A percentile compares a stretch with the other conserved stretches of the same genome.
Conservation (phyloP, 331 rosid species). For the Stylosanthes scabra region DNA sequence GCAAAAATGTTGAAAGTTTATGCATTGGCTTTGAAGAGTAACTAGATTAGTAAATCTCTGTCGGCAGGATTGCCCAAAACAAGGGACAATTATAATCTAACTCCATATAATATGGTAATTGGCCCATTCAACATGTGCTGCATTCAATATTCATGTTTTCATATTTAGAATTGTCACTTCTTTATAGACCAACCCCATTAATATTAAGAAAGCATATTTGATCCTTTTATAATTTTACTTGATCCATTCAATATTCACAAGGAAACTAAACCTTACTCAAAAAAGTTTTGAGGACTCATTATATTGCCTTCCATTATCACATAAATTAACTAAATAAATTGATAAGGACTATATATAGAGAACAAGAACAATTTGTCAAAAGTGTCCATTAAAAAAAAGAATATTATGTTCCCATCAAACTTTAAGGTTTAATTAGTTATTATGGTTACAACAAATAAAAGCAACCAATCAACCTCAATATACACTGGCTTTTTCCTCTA, state of each 20-base stretch:
- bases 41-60: too few species aligned
- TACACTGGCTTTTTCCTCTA: constrained; percentile 26
- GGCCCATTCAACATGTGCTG: too few species aligned
- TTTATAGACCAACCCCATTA: too few species aligned
- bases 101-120: too few species aligned
- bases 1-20: neutral
- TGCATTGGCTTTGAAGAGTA: too few species aligned
- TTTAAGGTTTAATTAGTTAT: constrained; percentile 34
- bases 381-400: neutral
- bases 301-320: neutral
- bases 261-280: neutral
- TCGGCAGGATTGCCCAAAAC: too few species aligned
- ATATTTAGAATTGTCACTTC: too few species aligned
- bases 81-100: too few species aligned
- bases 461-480: constrained; percentile 46
- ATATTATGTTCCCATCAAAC: constrained; percentile 5
- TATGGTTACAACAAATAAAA: constrained; percentile 45
- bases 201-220: too few species aligned
- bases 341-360: neutral
- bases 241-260: neutral
- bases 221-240: too few species aligned
- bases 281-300: neutral
- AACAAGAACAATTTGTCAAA: neutral
- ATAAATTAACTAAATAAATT: neutral
- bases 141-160: too few species aligned